Base-by-base conservation (phyloP, 805 yeast species). In the Lachancea thermotolerans region DNA sequence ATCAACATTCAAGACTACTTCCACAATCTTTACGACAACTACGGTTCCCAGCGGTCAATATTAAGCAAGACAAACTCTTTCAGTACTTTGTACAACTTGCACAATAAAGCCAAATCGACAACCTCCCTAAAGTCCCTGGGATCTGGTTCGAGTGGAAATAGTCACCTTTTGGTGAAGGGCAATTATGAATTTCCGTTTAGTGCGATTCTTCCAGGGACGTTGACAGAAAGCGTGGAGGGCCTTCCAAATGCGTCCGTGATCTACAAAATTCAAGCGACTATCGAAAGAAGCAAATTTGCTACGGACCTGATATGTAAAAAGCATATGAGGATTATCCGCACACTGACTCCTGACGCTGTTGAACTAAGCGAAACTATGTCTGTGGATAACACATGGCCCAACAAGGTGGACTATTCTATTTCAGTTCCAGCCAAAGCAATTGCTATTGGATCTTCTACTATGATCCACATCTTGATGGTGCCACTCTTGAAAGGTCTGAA, bases 341-440 rank as follows among this genome's bases (percentile, higher is more conserved):
- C 98, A 0, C 67, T 91, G 48, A 81, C 95, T 1, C 77, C 95
- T 0, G 98, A 91, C 62, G 77, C 95, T 1, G 76, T 85, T 3
- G 98, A 93, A 56, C 70, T 89, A 18, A 75, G 95, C 0, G 97
- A 91, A 63, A 87, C 98, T 0, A 85, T 90, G 55, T 86, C 95
- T 0, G 95, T 91, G 29, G 96, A 89, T 59, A 91, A 91, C 61
- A 82, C 90, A 1, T 91, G 98, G 98, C 97, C 98, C 2, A 71
- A 80, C 38, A 93, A 93, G 60, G 87, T 91, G 29, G 97, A 91
- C 58, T 91, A 91, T 62, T 77, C 88, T 2, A 79, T 93, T 48
- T 83, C 86, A 43, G 81, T 86, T 5, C 97, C 98, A 0, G 73
- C 87, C 21, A 82, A 86, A 57, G 95, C 97, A 0, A 76, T 88